These are phyloP conservation scores for Lachancea dasiensis DNA, from an alignment of 805 yeast genomes.

Conservation along the genomic window DNA sequence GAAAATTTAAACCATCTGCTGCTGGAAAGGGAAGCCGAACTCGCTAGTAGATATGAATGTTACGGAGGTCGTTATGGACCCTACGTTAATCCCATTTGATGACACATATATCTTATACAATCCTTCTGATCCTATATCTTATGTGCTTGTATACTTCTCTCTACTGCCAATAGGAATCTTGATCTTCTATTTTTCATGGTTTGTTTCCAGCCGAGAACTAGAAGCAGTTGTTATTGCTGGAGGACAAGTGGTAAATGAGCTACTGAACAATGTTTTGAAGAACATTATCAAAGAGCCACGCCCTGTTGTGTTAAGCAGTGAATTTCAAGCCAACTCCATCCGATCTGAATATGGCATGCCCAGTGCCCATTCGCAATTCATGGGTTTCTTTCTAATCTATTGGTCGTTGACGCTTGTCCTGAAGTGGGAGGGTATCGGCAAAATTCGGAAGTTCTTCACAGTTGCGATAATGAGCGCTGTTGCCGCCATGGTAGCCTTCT, in stretches of 20 bases:
- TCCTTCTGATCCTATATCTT: constrained; percentile 55
- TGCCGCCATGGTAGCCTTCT: constrained; percentile 46
- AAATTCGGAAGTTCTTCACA: constrained; percentile 28
- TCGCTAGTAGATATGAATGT: constrained; percentile 7
- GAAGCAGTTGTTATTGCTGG: constrained; percentile 78
- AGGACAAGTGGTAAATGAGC: constrained; percentile 80
- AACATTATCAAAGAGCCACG: constrained; percentile 61
- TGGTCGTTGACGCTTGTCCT: constrained; percentile 39
- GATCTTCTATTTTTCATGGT: constrained; percentile 79
- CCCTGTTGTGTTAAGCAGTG: constrained; percentile 44
- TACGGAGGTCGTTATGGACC: constrained; percentile 1
- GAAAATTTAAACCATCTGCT: too few relatives aligned
- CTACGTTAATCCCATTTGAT: constrained; percentile 57
- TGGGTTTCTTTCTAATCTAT: constrained; percentile 76
- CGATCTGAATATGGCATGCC: constrained; percentile 90
- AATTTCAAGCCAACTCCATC: constrained; percentile 35
- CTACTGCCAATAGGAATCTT: constrained; percentile 74
- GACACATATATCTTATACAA: constrained; percentile 81
- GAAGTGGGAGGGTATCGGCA: constrained; percentile 38
- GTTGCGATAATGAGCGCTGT: constrained; percentile 25
- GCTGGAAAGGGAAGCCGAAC: too few relatives aligned
- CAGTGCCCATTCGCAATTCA: constrained; percentile 91
- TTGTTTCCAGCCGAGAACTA: constrained; percentile 72
- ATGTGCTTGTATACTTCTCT: constrained; percentile 63
- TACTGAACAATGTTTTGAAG: constrained; percentile 64